Percentiles rank a stretch among this genome's conserved stretches.
Conservation (phyloP, 1,139 yeast genomes). For the Candida albicans region DNA sequence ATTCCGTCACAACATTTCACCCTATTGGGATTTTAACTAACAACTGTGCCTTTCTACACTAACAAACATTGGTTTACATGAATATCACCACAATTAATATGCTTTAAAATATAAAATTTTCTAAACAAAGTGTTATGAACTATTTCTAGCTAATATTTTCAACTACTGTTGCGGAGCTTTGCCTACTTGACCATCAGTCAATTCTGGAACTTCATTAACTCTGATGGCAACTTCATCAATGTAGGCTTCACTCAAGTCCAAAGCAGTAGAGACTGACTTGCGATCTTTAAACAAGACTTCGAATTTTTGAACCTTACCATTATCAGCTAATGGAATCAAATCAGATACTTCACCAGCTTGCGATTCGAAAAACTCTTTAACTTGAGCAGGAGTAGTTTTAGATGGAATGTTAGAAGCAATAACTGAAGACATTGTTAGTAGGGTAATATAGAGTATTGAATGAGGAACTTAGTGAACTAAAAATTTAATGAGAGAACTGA, state of each 20-base stretch:
- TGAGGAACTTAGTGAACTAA: not conserved
- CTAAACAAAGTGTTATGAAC: not conserved
- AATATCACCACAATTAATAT: no score
- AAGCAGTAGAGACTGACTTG: constrained; percentile 69
- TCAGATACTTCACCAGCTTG: constrained; percentile 57
- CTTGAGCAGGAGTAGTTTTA: constrained; percentile 51
- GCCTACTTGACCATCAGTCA: constrained; percentile 14
- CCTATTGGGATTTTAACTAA: no score
- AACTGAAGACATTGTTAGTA: constrained; percentile 35
- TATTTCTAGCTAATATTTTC: constrained; percentile 19
- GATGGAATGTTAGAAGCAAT: constrained; percentile 62
- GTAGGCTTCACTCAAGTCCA: constrained; percentile 72
- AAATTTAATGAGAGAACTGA: not conserved
- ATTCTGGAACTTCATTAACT: constrained; percentile 41
- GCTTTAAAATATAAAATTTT: not conserved
- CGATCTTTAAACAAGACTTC: constrained; percentile 55
- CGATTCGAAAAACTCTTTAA: constrained; percentile 69
- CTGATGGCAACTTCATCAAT: constrained; percentile 57
- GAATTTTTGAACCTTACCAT: constrained; percentile 34
- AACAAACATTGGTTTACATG: not conserved
- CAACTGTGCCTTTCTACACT: no score
- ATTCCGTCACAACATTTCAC: no score
- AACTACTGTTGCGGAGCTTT: constrained; percentile 18
- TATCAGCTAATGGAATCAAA: constrained; percentile 7
- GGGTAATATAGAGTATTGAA: not conserved